Evolutionary conservation across 495 filamentous ascomycete genomes (phyloP).

Genomic region (Podospora appendiculata): DNA sequence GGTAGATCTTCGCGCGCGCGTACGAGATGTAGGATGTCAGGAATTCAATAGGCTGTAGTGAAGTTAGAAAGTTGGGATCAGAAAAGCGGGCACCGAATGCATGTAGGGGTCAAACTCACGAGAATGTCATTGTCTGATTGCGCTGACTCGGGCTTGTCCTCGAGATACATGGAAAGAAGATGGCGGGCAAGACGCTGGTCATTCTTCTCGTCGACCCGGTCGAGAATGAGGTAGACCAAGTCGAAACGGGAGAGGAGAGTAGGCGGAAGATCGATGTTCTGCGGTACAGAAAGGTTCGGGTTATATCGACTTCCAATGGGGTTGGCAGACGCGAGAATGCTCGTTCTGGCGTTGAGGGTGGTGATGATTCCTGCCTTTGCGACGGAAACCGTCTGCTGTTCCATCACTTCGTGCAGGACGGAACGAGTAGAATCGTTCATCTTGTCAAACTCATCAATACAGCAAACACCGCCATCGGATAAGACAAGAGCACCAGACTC

Average conservation of each 20-base stretch:
- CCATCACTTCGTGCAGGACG: constrained; percentile 98
- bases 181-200: constrained; percentile 88
- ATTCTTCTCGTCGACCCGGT: constrained; percentile 79
- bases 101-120: constrained; percentile 42
- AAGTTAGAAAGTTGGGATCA: constrained; percentile 12
- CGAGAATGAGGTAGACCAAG: constrained; percentile 91
- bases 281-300: constrained; percentile 85
- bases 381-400: constrained; percentile 97
- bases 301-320: constrained; percentile 98
- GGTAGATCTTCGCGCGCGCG: constrained; percentile 80
- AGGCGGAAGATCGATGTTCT: constrained; percentile 95
- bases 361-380: constrained; percentile 99
- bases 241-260: constrained; percentile 94
- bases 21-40: constrained; percentile 97
- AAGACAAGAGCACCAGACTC: constrained; percentile 94
- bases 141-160: constrained; percentile 87
- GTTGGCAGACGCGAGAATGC: constrained; percentile 92
- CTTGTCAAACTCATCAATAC: constrained; percentile 99
- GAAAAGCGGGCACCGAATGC: background rate
- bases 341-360: constrained; percentile 89
- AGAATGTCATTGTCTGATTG: constrained; percentile 59
- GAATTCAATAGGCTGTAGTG: constrained; percentile 77
- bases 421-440: constrained; percentile 96
- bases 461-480: constrained; percentile 94
- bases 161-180: constrained; percentile 93